Evolutionary conservation across 139 green algal genomes (phyloP), one percentile per base, ranked within the genome.

Genomic region (Chlorella sp.): DNA sequence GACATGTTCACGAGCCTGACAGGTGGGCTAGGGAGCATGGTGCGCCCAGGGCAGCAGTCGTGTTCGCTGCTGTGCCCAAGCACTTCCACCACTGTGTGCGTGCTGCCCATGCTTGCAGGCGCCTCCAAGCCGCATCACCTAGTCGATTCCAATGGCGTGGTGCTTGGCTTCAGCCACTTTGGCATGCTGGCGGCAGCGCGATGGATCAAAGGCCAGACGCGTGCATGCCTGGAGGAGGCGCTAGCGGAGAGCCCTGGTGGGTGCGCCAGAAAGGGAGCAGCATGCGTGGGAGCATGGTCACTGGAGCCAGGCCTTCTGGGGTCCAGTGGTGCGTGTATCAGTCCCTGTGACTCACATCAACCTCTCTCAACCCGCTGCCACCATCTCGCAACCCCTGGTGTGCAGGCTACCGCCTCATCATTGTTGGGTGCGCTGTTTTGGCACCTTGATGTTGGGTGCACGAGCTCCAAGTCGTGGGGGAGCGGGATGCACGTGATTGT

Each of bases 181-280:
- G 95, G 95, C 85, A 98, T 98, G 95, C 90, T 98, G 81, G 95
- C 95, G 60, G 94, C 92, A 2, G 95, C 95, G 30, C 86, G 95
- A 0, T 97, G 95, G 94, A 84, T 98, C 64, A 84, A 92, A 79
- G 36, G 46, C 28, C 85, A 91, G 64, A 81, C 87, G 5, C 81
- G 88, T 40, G 64, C 79, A 32, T 83, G 92, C 41, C 80, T 97
- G 85, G 56, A 85, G 62, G 20, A 74, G 30, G 95, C 94, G 3
- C 70, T 97, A 68, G 76, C 34, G 54, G 79, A 70, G 14, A 86
- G 93, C 69, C 90, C 92, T 1, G 92, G 88, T 94, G 36, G 89
- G 91, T 92, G 79, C 8, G 90, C 16, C 51, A 26, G 14, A 20
- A 60, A 60, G 69, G 24, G 19, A 26, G 3, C 46, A 41, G 43